Percentiles rank a stretch among this genome's conserved stretches.
phyloP scores from a whole-genome alignment of 192 early-diverging fungal genomes.

The Coemansia javaensis region DNA sequence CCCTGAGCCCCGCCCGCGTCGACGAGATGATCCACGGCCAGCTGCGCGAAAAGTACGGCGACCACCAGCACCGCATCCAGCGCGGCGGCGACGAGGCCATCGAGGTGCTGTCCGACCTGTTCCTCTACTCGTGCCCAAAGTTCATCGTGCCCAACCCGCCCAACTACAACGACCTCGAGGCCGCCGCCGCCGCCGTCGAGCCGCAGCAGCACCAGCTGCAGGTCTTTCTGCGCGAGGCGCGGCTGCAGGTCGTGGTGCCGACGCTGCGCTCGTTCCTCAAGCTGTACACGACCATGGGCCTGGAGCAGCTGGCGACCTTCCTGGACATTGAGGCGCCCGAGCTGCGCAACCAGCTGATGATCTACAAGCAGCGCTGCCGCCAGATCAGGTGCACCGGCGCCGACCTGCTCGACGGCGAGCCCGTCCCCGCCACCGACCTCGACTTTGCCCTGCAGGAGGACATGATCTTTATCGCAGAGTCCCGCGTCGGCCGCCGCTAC shows the following conservation, averaged over 20 bases:
- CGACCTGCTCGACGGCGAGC: conserved; percentile 79
- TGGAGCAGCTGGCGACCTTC: conserved; percentile 83
- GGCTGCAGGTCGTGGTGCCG: conserved; percentile 78
- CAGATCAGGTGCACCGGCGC: conserved; percentile 79
- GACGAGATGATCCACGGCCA: conserved; percentile 89
- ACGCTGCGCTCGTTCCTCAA: conserved; percentile 92
- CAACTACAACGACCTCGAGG: conserved; percentile 64
- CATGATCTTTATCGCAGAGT: conserved; percentile 93
- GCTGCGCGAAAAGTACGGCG: conserved; percentile 89
- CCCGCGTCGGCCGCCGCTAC: conserved; percentile 85
- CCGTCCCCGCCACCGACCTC: conserved; percentile 73
- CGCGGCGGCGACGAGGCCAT: conserved; percentile 80
- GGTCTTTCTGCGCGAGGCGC: conserved; percentile 81
- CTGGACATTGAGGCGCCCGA: conserved; percentile 79
- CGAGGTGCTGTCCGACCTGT: conserved; percentile 82
- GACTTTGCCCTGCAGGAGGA: conserved; percentile 93
- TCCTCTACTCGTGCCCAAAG: conserved; percentile 87
- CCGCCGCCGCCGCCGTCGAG: conserved; percentile 16
- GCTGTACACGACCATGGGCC: conserved; percentile 89
- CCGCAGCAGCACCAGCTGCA: conserved; percentile 78
- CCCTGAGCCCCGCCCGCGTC: conserved; percentile 86
- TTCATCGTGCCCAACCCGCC: conserved; percentile 89
- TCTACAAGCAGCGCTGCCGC: conserved; percentile 91
- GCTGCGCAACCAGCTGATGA: conserved; percentile 79
- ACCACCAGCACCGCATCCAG: conserved; percentile 85